Evolutionary conservation across 2,329 filamentous ascomycete species (phyloP).

Genomic region (Dothiorella sarmentorum): DNA sequence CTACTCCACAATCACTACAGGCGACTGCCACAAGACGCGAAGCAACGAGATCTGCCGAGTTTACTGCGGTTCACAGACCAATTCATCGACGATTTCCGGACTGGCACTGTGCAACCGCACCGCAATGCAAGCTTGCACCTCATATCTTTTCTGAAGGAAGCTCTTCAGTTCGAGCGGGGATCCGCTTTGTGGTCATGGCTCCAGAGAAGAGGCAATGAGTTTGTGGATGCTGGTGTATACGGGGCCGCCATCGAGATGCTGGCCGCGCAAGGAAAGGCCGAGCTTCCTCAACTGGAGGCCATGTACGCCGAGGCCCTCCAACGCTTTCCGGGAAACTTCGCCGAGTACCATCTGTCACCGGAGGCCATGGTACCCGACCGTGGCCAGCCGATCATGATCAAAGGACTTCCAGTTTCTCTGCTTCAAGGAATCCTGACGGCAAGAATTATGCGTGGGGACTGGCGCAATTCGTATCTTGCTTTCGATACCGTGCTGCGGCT

Average conservation of each 20-base stretch:
- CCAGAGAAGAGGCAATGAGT: slow-evolving; percentile 38
- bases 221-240: slow-evolving; percentile 44
- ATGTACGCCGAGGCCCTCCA: slow-evolving; percentile 45
- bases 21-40: background rate
- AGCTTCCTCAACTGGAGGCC: slow-evolving; percentile 42
- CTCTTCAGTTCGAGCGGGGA: slow-evolving; percentile 38
- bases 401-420: slow-evolving; percentile 41
- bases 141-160: slow-evolving; percentile 46
- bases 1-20: background rate
- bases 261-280: slow-evolving; percentile 38
- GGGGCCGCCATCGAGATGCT: slow-evolving; percentile 50
- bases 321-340: slow-evolving; percentile 47
- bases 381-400: slow-evolving; percentile 29
- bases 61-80: background rate
- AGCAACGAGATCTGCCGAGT: background rate
- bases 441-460: slow-evolving; percentile 44
- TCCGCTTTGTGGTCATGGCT: slow-evolving; percentile 50
- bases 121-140: slow-evolving; percentile 44
- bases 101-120: slow-evolving; percentile 34
- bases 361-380: slow-evolving; percentile 47
- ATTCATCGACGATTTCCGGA: slow-evolving; percentile 34
- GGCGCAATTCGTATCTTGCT: slow-evolving; percentile 48
- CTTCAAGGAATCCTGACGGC: slow-evolving; percentile 49
- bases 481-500: slow-evolving; percentile 49
- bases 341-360: slow-evolving; percentile 46